Evolutionary conservation across 345 rosid genomes (phyloP).

Genomic region (Salix dunnii): DNA sequence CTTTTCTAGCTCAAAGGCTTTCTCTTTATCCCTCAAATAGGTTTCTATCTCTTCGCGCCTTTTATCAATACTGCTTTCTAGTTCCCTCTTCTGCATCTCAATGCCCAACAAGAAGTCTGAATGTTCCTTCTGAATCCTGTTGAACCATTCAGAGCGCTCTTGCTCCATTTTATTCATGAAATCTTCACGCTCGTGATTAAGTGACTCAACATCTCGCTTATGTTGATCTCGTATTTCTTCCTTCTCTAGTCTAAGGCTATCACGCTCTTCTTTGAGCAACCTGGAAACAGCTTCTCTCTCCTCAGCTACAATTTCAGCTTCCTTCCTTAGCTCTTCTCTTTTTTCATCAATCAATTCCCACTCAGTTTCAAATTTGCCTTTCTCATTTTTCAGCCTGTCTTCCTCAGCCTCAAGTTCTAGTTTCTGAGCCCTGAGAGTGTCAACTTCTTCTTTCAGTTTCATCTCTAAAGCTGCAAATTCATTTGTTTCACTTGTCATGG

Average conservation of each 20-base stretch:
- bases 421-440: conserved; percentile 70
- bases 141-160: conserved; percentile 84
- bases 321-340: conserved; percentile 65
- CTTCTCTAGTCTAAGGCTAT: conserved; percentile 65
- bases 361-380: conserved; percentile 78
- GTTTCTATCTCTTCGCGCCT: conserved; percentile 81
- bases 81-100: conserved; percentile 77
- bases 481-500: conserved; percentile 68
- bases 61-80: conserved; percentile 67
- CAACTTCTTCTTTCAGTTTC: conserved; percentile 95
- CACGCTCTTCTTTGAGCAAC: conserved; percentile 79
- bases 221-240: conserved; percentile 64
- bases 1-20: conserved; percentile 77
- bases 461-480: conserved; percentile 70
- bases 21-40: conserved; percentile 66
- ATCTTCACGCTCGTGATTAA: conserved; percentile 76
- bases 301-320: conserved; percentile 49
- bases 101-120: conserved; percentile 70
- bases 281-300: conserved; percentile 61
- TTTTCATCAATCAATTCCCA: conserved; percentile 96
- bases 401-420: conserved; percentile 73
- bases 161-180: conserved; percentile 71
- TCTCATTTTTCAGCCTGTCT: conserved; percentile 69
- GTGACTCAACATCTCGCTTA: conserved; percentile 52
- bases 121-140: conserved; percentile 79